Base-by-base conservation (phyloP, 2,329 filamentous ascomycete genomes). In the Aspergillus vadensis region DNA sequence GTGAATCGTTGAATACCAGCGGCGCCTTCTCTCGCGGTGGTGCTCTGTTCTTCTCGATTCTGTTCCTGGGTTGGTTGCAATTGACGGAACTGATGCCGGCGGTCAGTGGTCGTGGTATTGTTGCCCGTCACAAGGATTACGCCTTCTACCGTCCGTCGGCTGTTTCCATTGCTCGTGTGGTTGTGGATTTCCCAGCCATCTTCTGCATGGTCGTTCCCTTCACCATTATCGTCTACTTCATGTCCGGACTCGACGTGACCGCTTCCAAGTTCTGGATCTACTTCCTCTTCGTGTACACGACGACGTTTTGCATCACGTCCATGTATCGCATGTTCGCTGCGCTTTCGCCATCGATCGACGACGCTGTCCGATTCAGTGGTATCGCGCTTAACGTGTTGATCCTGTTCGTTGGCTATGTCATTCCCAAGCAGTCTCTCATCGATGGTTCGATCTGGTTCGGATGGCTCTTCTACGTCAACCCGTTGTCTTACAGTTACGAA, bases 71-170 rank as follows among this genome's bases (percentile, higher is more conserved):
- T 58, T 90, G 87, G 87, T 81, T 95, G 5, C 90, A 93, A 62
- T 78, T 96, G 51, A 86, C 88, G 0, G 91, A 96, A 73, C 81
- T 93, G 57, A 91, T 91, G 83, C 89, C 88, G 64, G 90, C 90
- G 48, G 88, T 94, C 8, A 85, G 85, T 54, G 88, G 91, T 5
- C 83, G 91, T 58, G 82, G 82, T 0, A 87, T 95, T 17, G 91
- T 84, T 64, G 88, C 78, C 74, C 86, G 87, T 41, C 88, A 90
- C 68, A 83, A 85, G 52, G 84, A 87, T 36, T 90, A 89, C 68
- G 87, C 86, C 0, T 89, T 90, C 72, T 90, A 90, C 69, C 82
- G 86, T n/a, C 88, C 88, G 0, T 87, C 86, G 38, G 87, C 88
- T 39, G 86, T 89, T 51, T 81, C 80, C 4, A 80, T 85, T 77